Evolutionary conservation across 1,139 yeast species (phyloP).

Genomic region (Arxiozyma bovina): DNA sequence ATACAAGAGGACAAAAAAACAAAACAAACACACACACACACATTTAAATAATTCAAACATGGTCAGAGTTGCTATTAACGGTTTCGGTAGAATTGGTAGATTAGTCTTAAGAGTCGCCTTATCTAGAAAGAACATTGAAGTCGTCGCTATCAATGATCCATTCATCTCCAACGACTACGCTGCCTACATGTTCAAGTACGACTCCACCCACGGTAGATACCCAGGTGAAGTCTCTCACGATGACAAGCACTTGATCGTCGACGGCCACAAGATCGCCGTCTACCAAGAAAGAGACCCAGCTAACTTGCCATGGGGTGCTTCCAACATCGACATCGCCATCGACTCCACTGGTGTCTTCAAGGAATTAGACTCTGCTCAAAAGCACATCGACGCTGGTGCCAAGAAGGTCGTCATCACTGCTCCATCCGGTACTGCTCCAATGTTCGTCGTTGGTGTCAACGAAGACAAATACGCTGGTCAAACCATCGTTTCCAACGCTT

Average conservation of each 20-base stretch:
- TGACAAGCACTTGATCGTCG: conserved; percentile 54
- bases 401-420: conserved; percentile 83
- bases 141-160: conserved; percentile 78
- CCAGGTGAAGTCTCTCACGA: conserved; percentile 59
- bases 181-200: conserved; percentile 83
- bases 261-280: conserved; percentile 59
- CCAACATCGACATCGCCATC: conserved; percentile 67
- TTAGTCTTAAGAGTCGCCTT: conserved; percentile 70
- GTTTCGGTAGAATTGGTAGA: conserved; percentile 88
- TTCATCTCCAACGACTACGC: conserved; percentile 78
- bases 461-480: conserved; percentile 62
- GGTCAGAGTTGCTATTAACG: conserved; percentile 69
- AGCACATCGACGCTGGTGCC: conserved; percentile 83
- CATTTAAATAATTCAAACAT: conserved; percentile 20
- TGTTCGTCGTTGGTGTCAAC: conserved; percentile 85
- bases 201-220: conserved; percentile 77
- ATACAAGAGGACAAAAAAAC: too few relatives aligned
- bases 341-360: conserved; percentile 89
- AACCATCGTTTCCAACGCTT: conserved; percentile 72
- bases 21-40: too few relatives aligned
- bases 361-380: conserved; percentile 66
- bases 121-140: conserved; percentile 57
- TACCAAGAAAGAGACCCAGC: conserved; percentile 79
- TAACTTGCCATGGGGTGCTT: conserved; percentile 72
- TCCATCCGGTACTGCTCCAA: conserved; percentile 81